A percentile compares a stretch with the other conserved stretches of the same genome.
Evolutionary conservation across 2,329 filamentous ascomycete genomes (phyloP).

Genomic region (Apiospora hydei): DNA sequence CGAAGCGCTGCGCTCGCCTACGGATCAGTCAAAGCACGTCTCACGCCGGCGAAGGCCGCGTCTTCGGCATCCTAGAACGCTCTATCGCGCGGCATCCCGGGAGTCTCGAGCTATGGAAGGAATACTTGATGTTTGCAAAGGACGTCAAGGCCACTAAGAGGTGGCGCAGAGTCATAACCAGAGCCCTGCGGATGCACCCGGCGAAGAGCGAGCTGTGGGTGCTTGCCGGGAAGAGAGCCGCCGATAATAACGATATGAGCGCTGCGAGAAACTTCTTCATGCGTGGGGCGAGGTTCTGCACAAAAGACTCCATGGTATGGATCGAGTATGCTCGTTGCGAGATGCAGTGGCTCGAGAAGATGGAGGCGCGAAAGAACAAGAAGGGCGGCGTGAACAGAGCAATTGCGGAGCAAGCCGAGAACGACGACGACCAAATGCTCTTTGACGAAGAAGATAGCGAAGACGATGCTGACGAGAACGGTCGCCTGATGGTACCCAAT

Average conservation of each 20-base stretch:
- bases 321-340: conserved; percentile 89
- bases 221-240: conserved; percentile 79
- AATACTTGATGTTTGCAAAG: conserved; percentile 84
- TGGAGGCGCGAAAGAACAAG: conserved; percentile 71
- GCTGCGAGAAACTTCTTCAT: conserved; percentile 86
- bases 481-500: conserved; percentile 52
- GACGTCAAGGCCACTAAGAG: conserved; percentile 71
- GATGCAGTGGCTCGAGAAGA: conserved; percentile 87
- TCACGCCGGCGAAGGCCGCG: conserved; percentile 78
- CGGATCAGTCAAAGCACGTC: conserved; percentile 74
- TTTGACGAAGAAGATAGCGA: conserved; percentile 54
- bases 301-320: conserved; percentile 77
- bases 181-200: conserved; percentile 85
- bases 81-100: conserved; percentile 85
- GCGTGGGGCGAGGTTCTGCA: conserved; percentile 89
- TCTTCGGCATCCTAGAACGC: conserved; percentile 89
- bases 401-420: conserved; percentile 62
- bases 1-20: conserved; percentile 83
- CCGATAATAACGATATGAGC: conserved; percentile 85
- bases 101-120: conserved; percentile 83
- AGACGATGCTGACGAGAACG: conserved; percentile 50
- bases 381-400: conserved; percentile 51
- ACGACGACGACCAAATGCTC: conserved; percentile 55
- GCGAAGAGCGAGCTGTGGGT: conserved; percentile 86
- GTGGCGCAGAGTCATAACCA: conserved; percentile 69